Percentiles rank a stretch among this genome's conserved stretches.
Evolutionary conservation across 176 grass and related monocot genomes (phyloP).

Genomic region (Oryza brachyantha): DNA sequence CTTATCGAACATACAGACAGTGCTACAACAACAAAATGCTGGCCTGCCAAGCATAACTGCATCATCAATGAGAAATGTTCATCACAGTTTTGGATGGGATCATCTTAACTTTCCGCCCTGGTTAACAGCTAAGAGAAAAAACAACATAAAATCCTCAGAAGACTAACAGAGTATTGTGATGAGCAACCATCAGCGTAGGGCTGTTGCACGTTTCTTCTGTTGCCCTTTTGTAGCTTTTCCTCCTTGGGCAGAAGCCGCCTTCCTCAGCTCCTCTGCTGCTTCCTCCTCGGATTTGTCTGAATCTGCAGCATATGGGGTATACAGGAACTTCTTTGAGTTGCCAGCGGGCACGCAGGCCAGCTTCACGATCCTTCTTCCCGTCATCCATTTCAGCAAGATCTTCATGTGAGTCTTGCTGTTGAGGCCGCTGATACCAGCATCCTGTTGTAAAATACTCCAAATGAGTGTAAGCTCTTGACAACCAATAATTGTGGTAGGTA

Average conservation of each 20-base stretch:
- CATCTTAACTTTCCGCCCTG: background rate
- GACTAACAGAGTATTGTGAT: too few species aligned
- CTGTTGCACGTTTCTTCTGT: constrained; percentile 13
- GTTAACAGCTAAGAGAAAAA: background rate
- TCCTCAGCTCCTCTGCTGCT: background rate
- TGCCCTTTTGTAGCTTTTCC: constrained; percentile 5
- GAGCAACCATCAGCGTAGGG: background rate
- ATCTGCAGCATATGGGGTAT: constrained; percentile 39
- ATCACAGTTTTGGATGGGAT: background rate
- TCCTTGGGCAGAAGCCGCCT: background rate
- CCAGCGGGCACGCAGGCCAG: constrained; percentile 42
- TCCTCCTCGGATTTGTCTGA: background rate
- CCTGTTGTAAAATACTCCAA: constrained; percentile 33
- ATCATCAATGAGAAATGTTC: background rate
- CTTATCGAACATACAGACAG: background rate
- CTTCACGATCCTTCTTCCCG: constrained; percentile 54
- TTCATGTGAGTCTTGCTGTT: constrained; percentile 92
- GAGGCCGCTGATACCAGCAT: constrained; percentile 47
- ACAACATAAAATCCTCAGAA: background rate
- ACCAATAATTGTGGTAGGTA: background rate
- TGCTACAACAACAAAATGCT: background rate
- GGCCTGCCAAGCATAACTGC: background rate
- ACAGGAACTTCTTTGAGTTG: constrained; percentile 57
- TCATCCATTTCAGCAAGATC: constrained; percentile 85
- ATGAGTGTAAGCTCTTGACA: background rate